Evolutionary conservation across 192 early-diverging fungal genomes (phyloP).

Genomic region (Rhizophagus clarus): DNA sequence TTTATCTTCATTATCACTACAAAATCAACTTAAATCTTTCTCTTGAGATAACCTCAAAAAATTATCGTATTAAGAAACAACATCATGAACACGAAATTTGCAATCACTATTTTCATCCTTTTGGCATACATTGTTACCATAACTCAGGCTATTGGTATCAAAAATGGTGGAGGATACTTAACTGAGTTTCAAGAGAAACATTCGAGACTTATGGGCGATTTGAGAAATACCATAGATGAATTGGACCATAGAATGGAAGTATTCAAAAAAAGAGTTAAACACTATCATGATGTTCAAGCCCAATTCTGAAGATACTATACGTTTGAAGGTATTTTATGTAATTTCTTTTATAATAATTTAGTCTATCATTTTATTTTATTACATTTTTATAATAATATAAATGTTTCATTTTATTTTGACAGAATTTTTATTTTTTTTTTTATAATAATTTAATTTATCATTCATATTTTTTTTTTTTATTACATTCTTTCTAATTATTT

Average conservation of each 20-base stretch:
- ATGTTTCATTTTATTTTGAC: neutral
- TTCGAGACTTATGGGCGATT: neutral
- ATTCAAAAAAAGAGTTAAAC: neutral
- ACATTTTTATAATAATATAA: neutral
- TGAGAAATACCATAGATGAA: neutral
- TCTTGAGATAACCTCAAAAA: no score
- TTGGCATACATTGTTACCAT: neutral
- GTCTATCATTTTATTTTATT: no score
- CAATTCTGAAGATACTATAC: neutral
- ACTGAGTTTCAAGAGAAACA: neutral
- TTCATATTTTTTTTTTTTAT: neutral
- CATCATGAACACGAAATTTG: neutral
- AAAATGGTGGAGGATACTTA: neutral
- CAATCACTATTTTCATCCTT: neutral
- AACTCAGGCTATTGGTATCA: neutral
- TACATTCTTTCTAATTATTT: neutral
- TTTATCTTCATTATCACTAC: neutral
- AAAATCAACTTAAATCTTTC: neutral
- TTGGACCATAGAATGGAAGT: neutral
- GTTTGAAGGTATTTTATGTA: neutral
- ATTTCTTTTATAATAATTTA: neutral
- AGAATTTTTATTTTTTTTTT: neutral
- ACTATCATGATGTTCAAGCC: neutral
- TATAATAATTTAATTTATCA: neutral
- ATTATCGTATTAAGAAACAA: neutral